Percentiles rank a stretch among this genome's conserved stretches.
phyloP scores from a whole-genome alignment of 2,329 filamentous ascomycete genomes.

The Pestalotiopsis sp. region DNA sequence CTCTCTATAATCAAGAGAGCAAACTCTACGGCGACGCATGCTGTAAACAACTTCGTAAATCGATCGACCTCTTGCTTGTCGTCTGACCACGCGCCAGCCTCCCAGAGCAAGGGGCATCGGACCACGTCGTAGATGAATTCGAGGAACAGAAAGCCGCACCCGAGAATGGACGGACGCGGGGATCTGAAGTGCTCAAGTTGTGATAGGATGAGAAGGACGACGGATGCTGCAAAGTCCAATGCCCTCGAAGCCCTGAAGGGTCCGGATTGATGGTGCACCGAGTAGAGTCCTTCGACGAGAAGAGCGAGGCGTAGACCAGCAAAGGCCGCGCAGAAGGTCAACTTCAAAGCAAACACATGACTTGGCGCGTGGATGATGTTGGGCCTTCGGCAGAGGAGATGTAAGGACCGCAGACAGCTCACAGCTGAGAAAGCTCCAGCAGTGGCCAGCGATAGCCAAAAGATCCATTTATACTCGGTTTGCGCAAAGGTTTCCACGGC shows the following conservation, averaged over 20 bases:
- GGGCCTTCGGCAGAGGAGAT: background rate
- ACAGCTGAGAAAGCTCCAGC: background rate
- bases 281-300: background rate
- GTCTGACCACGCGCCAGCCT: background rate
- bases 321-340: background rate
- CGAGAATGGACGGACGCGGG: background rate
- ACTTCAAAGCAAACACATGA: background rate
- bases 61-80: background rate
- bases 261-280: background rate
- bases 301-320: background rate
- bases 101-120: background rate
- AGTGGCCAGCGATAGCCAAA: background rate
- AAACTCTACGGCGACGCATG: background rate
- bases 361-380: background rate
- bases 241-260: background rate
- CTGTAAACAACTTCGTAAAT: background rate
- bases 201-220: background rate
- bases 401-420: background rate
- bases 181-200: background rate
- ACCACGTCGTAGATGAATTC: background rate
- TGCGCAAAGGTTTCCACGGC: background rate
- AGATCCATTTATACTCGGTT: background rate
- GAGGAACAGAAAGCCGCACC: background rate
- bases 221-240: background rate
- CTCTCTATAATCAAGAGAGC: background rate